phyloP scores from a whole-genome alignment of 2,329 filamentous ascomycete genomes.

The Aureobasidium subglaciale region DNA sequence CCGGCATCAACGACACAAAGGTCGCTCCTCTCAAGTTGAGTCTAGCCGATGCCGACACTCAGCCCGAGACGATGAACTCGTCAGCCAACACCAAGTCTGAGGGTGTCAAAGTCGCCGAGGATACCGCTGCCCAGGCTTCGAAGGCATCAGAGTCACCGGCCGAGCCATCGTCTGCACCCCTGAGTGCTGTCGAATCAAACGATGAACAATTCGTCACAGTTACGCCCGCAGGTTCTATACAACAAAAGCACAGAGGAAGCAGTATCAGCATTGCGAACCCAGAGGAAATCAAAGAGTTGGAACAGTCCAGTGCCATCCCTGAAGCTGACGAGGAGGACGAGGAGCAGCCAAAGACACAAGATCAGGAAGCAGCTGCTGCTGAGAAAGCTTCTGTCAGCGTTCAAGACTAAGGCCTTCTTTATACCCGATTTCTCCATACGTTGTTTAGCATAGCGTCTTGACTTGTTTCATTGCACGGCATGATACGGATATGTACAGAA shows the following conservation, averaged over 20 bases:
- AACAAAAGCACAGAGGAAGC: conserved; percentile 22
- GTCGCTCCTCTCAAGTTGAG: conserved; percentile 17
- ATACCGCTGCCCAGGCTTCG: conserved; percentile 1
- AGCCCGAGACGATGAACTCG: conserved; percentile 24
- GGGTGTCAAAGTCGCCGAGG: conserved; percentile 21
- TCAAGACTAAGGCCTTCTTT: conserved; percentile 25
- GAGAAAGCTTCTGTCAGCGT: conserved; percentile 32
- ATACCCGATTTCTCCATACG: background rate
- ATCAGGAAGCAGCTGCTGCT: conserved; percentile 23
- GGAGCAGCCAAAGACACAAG: conserved; percentile 20
- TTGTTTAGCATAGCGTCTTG: conserved; percentile 1
- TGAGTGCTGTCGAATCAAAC: conserved; percentile 6
- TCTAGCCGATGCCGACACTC: conserved; percentile 12
- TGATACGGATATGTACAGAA: background rate
- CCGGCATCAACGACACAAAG: conserved; percentile 14
- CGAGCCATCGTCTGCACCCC: background rate
- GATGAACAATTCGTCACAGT: conserved; percentile 7
- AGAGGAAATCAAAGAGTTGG: conserved; percentile 29
- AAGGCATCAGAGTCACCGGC: background rate
- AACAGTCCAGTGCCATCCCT: conserved; percentile 23
- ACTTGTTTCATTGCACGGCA: background rate
- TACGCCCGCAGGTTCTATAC: conserved; percentile 9
- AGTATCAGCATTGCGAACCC: conserved; percentile 22
- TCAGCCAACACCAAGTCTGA: conserved; percentile 23
- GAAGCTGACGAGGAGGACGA: conserved; percentile 23